Evolutionary conservation across 1,139 yeast genomes (phyloP), one percentile per base, ranked within the genome.

Genomic region (Taiozyma onychis): DNA sequence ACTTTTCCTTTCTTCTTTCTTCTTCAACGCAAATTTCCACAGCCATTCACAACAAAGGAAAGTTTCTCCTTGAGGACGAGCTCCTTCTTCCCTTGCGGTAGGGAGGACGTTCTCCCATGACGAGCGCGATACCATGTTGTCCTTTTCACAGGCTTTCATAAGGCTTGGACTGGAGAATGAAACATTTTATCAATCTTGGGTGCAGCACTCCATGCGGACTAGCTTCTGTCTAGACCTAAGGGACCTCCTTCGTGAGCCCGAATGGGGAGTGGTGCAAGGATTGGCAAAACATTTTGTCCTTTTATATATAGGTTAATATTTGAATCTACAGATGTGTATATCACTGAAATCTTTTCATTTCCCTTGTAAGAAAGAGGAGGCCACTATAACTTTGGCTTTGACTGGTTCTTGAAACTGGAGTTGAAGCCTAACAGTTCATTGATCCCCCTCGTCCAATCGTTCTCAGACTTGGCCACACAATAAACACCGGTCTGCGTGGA

Each of bases 401-500:
- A 50, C 46, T 61, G 65, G 49, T 69, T 65, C 58, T 83, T 83
- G 66, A 91, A 91, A 48, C 88, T 79, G 21, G 90, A 82, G 64
- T 91, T 91, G 74, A 91, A 91, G 2, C 97, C 97, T 41, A 91
- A 70, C 54, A 91, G 74, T 57, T 88, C 91, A 62, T 91, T 91
- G 51, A 91, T 82, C 47, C 95, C 96, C 53, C 78, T 78, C 2
- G 91, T 88, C 98, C 98, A 91, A 65, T 91, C 97, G 56, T 86
- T 85, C 54, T 84, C 89, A 13, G 84, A 75, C 51, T 83, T 77
- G 0, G 96, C 88, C 5, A 91, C 84, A 68, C 97, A 90, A 85
- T 95, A 89, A n/a, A 91, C 81, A 1, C 96, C 96, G 34, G 80
- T 73, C 35, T 72, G 63, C 45, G 61, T 45, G 7, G 48, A 54